Evolutionary conservation across 2,329 filamentous ascomycete species (phyloP).

Genomic region (Alternaria gaisen): DNA sequence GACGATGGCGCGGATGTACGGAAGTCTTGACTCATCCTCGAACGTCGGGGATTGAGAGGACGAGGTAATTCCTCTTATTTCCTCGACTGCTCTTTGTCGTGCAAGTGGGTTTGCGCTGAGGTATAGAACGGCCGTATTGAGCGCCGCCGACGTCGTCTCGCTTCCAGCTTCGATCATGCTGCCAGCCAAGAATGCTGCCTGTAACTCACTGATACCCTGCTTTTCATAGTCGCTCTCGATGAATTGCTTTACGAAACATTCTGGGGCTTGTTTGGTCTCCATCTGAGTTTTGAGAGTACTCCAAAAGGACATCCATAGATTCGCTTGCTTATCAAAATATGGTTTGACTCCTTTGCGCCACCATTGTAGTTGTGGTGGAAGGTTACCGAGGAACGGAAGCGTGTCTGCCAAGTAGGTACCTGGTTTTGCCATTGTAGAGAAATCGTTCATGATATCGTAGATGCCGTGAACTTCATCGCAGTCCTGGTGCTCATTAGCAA

Average conservation of each 20-base stretch:
- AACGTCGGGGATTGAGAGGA: conserved; percentile 40
- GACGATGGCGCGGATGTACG: conserved; percentile 48
- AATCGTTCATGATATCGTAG: conserved; percentile 48
- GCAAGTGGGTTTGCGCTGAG: conserved; percentile 37
- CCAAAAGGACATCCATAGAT: conserved; percentile 47
- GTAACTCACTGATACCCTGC: conserved; percentile 47
- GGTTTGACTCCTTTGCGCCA: conserved; percentile 41
- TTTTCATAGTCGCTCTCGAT: conserved; percentile 50
- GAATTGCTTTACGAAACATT: conserved; percentile 49
- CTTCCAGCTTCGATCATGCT: conserved; percentile 53
- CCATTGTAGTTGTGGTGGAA: conserved; percentile 42
- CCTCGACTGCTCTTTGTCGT: conserved; percentile 32
- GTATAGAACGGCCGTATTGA: conserved; percentile 46
- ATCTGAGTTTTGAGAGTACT: conserved; percentile 41
- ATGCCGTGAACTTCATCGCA: conserved; percentile 45
- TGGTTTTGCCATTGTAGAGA: conserved; percentile 39
- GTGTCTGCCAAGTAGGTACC: conserved; percentile 46
- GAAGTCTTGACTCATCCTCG: conserved; percentile 57
- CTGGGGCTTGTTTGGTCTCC: conserved; percentile 43
- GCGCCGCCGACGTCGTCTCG: conserved; percentile 50
- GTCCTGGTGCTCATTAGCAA: conserved; percentile 25
- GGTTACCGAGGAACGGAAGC: conserved; percentile 37
- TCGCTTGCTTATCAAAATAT: conserved; percentile 43
- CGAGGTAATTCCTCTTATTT: conserved; percentile 31
- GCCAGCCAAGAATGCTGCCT: conserved; percentile 49